phyloP scores from a whole-genome alignment of 164 flowering plant genomes.

The Piper longum region DNA sequence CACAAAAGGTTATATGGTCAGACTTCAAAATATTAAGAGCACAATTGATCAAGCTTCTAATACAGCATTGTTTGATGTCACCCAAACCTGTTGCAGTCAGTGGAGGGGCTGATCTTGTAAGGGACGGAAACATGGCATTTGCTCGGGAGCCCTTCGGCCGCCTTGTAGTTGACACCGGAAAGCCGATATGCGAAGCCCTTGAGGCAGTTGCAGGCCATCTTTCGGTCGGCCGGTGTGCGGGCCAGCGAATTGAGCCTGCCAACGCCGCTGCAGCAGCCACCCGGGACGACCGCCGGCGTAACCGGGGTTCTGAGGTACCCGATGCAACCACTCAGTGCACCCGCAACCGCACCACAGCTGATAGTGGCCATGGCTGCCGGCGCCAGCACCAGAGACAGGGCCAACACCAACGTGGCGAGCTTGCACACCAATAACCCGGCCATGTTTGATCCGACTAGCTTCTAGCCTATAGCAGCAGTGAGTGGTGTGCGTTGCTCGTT shows the following conservation, averaged over 20 bases:
- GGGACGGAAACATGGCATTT: neutral
- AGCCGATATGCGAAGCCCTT: neutral
- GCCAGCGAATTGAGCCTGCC: neutral
- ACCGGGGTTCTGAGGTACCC: neutral
- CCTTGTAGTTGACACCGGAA: neutral
- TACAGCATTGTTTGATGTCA: too few relatives aligned
- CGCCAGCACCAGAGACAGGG: neutral
- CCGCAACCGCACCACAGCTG: neutral
- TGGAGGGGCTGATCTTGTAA: neutral
- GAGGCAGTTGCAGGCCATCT: slow-evolving; percentile 2
- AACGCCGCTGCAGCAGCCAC: neutral
- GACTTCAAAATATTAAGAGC: too few relatives aligned
- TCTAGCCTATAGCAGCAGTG: too few relatives aligned
- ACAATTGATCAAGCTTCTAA: too few relatives aligned
- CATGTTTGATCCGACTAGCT: too few relatives aligned
- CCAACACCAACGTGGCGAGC: neutral
- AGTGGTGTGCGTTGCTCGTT: too few relatives aligned
- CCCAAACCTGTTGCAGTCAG: neutral
- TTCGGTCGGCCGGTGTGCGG: neutral
- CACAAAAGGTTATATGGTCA: too few relatives aligned
- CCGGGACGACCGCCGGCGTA: neutral
- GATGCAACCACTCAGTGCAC: neutral
- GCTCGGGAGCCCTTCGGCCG: neutral
- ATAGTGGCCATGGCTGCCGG: neutral
- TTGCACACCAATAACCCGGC: too few relatives aligned